These are phyloP conservation scores for Astragalus glycyphyllos DNA, from an alignment of 306 rosid species.

Conservation along the genomic window DNA sequence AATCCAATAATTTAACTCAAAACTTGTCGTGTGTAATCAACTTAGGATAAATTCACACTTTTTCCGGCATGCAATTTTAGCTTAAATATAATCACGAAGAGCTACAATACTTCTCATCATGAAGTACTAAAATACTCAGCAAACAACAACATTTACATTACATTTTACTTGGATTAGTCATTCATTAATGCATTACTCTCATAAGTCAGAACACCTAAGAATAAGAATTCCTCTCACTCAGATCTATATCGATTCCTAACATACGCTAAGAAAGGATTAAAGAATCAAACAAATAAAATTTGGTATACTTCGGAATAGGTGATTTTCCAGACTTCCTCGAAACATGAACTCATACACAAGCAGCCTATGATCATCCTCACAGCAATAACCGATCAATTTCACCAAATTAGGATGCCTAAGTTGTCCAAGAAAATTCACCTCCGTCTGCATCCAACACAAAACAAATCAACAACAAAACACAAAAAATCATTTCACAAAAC, in stretches of 20 bases:
- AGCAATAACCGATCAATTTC: slow-evolving; percentile 96
- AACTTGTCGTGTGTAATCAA: neutral
- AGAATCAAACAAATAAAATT: slow-evolving; percentile 14
- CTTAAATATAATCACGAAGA: neutral
- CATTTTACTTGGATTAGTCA: neutral
- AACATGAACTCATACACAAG: slow-evolving; percentile 99
- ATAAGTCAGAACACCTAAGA: neutral
- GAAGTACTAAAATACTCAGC: slow-evolving; percentile 3
- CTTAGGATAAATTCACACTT: neutral
- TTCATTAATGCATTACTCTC: neutral
- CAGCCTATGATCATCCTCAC: slow-evolving; percentile 96
- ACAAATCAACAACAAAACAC: neutral
- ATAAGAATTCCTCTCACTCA: neutral
- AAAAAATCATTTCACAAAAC: neutral
- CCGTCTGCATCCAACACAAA: slow-evolving; percentile 61
- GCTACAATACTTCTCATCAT: neutral
- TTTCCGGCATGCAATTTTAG: neutral
- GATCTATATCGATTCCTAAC: slow-evolving; percentile 25
- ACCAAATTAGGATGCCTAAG: slow-evolving; percentile 97
- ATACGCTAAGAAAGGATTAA: neutral
- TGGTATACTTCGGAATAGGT: slow-evolving; percentile 86
- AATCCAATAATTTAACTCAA: neutral
- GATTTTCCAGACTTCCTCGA: slow-evolving; percentile 97
- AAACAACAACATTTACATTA: neutral
- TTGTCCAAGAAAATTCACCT: slow-evolving; percentile 97